Base-by-base conservation (phyloP, 2,329 filamentous ascomycete genomes). In the Alternaria postmessia region DNA sequence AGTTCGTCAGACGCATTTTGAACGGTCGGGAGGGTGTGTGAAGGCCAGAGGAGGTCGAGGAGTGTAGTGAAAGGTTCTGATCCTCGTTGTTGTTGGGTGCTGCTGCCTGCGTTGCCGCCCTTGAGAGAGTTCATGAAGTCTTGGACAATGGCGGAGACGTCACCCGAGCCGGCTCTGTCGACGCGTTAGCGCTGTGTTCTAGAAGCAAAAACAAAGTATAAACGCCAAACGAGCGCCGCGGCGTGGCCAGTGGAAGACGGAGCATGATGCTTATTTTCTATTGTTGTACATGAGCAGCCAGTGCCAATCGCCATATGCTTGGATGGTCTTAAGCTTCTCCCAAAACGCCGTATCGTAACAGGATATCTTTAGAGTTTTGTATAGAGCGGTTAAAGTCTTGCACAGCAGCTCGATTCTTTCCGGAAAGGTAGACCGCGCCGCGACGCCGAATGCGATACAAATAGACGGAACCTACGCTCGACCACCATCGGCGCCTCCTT, bases 401-500 rank as follows among this genome's bases (percentile, higher is more conserved):
- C 53, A 68, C 51, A 61, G 64, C 62, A 56, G 63, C 58, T 57
- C 49, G 63, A 55, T 66, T 61, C 26, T 54, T 64, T 61, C 54
- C 68, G 55, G 71, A 64, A 42, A 71, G 66, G 60, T 74, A 65
- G 70, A 75, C 69, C 66, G 71, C 69, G 74, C 75, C 75, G 73
- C 73, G 75, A 75, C 75, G 73, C 66, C 66, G 63, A 63, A 69
- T 69, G 64, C 63, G 54, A 65, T 68, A 69, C 62, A 70, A 71
- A 69, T 61, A 61, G 59, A 73, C 60, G 59, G 81, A 81, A 99
- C 96, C 94, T 98, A 99, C 95, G 94, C 95, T 97, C 95, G 89
- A 82, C 92, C 96, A 75, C 96, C 95, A 81, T 98, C 95, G 71
- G 93, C 93, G 77, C 96, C 95, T 62, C 94, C 95, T 81, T 97